These are phyloP conservation scores for Cutaneotrichosporon cavernicola DNA, from an alignment of 1,284 basidiomycete genomes.

Conservation along the genomic window DNA sequence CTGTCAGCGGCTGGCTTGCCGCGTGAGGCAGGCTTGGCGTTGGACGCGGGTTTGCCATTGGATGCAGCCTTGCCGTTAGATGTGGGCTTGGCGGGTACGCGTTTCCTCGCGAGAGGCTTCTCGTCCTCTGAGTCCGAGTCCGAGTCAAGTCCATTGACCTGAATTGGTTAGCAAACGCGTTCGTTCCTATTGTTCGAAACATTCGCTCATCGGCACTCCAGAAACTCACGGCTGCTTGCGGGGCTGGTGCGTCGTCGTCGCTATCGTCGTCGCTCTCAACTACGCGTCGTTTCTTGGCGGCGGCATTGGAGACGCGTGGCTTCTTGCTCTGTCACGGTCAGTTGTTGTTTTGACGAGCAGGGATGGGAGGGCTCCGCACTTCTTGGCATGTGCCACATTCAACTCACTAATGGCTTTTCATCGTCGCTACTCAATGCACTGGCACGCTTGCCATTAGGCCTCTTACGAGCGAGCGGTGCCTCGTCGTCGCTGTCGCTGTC, in stretches of 20 bases:
- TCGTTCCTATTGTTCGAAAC: constrained; percentile 11
- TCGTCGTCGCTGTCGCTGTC: constrained; percentile 21
- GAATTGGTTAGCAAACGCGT: not conserved
- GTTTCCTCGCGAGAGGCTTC: constrained; percentile 60
- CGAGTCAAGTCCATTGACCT: constrained; percentile 21
- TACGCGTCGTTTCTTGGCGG: constrained; percentile 40
- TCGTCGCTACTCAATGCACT: constrained; percentile 38
- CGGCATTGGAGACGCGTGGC: constrained; percentile 23
- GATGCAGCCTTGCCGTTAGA: constrained; percentile 46
- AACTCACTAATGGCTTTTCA: constrained; percentile 50
- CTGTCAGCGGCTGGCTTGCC: constrained; percentile 25
- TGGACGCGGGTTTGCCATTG: constrained; percentile 13
- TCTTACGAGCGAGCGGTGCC: constrained; percentile 20
- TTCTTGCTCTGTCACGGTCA: constrained; percentile 32
- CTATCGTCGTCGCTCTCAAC: constrained; percentile 39
- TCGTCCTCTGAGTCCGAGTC: constrained; percentile 59
- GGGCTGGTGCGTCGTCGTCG: constrained; percentile 29
- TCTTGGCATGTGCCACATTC: constrained; percentile 6
- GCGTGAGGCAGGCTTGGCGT: constrained; percentile 50
- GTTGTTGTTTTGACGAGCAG: not conserved
- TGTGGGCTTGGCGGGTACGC: constrained; percentile 56
- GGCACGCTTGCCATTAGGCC: constrained; percentile 36
- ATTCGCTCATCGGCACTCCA: not conserved
- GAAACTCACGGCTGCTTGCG: constrained; percentile 26
- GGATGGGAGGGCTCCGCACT: not conserved